A percentile compares a stretch with the other conserved stretches of the same genome.
Conservation (phyloP, 257 asterid genomes). For the Striga asiatica region DNA sequence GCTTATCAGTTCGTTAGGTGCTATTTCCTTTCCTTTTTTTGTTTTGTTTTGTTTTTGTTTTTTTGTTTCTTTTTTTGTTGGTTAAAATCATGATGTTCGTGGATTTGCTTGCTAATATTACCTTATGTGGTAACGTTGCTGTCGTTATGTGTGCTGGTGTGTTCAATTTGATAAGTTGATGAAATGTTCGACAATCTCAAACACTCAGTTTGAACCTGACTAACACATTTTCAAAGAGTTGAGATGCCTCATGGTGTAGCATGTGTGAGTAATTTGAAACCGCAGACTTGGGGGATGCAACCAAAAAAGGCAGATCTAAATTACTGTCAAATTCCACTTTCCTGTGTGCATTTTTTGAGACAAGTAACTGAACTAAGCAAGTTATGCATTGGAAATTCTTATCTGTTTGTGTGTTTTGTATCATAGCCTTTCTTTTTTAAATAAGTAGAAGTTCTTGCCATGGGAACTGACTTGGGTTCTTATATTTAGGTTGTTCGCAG, state of each 20-base stretch:
- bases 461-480: constrained; percentile 3
- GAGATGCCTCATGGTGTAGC: too few relatives aligned
- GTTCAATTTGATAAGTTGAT: too few relatives aligned
- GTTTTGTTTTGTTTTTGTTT: not conserved
- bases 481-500: constrained; percentile 10
- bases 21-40: not conserved
- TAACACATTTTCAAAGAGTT: too few relatives aligned
- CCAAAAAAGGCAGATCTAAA: not conserved
- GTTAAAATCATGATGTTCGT: too few relatives aligned
- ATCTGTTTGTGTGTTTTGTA: not conserved
- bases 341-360: too few relatives aligned
- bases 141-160: too few relatives aligned
- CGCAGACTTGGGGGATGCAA: too few relatives aligned
- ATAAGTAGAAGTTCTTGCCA: not conserved
- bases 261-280: too few relatives aligned
- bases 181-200: too few relatives aligned
- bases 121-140: too few relatives aligned
- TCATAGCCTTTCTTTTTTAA: not conserved
- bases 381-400: not conserved
- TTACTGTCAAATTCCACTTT: not conserved
- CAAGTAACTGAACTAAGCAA: not conserved
- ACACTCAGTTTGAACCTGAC: too few relatives aligned
- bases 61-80: not conserved
- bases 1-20: not conserved
- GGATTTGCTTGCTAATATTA: too few relatives aligned